Percentiles rank a stretch among this genome's conserved stretches.
These are phyloP conservation scores for Sporothrix dimorphospora DNA, from an alignment of 2,329 filamentous ascomycete genomes.

Conservation along the genomic window DNA sequence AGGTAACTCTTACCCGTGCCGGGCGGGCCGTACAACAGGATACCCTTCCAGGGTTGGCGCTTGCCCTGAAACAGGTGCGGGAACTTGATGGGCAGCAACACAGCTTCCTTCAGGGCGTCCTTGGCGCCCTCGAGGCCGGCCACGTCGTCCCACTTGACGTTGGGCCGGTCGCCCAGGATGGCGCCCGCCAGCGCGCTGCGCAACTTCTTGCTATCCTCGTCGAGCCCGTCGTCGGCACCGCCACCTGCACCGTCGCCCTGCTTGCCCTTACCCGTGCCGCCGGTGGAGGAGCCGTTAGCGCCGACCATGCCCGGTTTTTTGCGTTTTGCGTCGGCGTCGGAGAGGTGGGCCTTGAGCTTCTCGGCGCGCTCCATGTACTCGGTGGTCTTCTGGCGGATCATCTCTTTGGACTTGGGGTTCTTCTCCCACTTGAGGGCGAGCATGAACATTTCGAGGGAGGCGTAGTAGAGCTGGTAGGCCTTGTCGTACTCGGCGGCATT, in stretches of 20 bases:
- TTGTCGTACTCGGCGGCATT: conserved; percentile 96
- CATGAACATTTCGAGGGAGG: conserved; percentile 96
- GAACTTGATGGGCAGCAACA: conserved; percentile 97
- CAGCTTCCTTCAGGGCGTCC: conserved; percentile 95
- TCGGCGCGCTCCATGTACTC: conserved; percentile 99
- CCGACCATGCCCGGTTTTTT: conserved; percentile 74
- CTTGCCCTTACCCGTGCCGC: conserved; percentile 65
- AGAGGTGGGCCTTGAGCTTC: conserved; percentile 91
- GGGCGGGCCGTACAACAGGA: conserved; percentile 91
- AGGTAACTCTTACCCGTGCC: conserved; percentile 98
- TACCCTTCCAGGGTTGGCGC: conserved; percentile 97
- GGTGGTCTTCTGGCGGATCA: conserved; percentile 91
- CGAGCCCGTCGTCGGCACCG: conserved; percentile 68
- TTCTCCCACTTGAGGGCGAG: conserved; percentile 99
- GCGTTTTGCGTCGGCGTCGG: conserved; percentile 70
- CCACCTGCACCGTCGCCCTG: conserved; percentile 56
- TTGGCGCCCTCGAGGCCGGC: conserved; percentile 93
- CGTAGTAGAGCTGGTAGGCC: conserved; percentile 95
- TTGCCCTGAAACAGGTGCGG: conserved; percentile 95
- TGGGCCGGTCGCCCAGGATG: conserved; percentile 92
- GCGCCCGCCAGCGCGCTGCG: conserved; percentile 87
- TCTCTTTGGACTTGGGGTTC: conserved; percentile 94
- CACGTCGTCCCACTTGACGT: conserved; percentile 97
- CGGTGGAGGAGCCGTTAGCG: conserved; percentile 68
- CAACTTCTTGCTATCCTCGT: conserved; percentile 95